These are phyloP conservation scores for Cucurbita ficifolia DNA, from an alignment of 306 rosid species.

Conservation along the genomic window DNA sequence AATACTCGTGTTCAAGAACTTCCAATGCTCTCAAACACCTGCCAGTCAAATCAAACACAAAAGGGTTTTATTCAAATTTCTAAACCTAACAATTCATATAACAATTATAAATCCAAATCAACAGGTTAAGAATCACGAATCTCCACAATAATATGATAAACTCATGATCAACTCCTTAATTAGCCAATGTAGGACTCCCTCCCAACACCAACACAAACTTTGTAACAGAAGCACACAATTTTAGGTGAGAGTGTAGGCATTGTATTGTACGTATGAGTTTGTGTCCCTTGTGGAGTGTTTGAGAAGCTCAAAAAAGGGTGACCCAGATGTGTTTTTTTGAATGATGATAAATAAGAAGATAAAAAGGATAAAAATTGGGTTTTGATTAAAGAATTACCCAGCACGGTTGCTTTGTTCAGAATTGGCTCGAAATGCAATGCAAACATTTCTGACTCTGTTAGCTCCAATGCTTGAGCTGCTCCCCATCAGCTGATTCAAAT, in stretches of 20 bases:
- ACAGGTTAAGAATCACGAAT: too few species aligned
- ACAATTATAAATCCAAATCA: too few species aligned
- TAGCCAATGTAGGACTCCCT: too few species aligned
- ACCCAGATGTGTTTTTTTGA: not conserved
- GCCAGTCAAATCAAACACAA: not conserved
- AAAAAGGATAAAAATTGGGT: not conserved
- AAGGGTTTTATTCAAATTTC: too few species aligned
- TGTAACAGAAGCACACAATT: not conserved
- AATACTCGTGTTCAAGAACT: constrained; percentile 77
- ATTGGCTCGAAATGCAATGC: constrained; percentile 85
- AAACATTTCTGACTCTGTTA: constrained; percentile 68
- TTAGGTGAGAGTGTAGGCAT: not conserved
- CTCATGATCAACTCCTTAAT: too few species aligned
- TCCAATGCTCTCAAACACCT: constrained; percentile 86
- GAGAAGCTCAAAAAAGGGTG: not conserved
- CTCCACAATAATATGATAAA: too few species aligned
- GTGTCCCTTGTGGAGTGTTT: too few species aligned
- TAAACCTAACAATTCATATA: too few species aligned
- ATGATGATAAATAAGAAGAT: not conserved
- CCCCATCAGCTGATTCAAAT: constrained; percentile 86
- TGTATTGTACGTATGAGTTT: too few species aligned
- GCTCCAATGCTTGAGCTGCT: constrained; percentile 98
- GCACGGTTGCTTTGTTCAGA: constrained; percentile 67
- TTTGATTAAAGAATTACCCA: constrained; percentile 21
- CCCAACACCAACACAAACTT: not conserved